Percentiles rank a stretch among this genome's conserved stretches.
Evolutionary conservation across 192 early-diverging fungal genomes (phyloP).

Genomic region (Pecoramyces ruminantium): DNA sequence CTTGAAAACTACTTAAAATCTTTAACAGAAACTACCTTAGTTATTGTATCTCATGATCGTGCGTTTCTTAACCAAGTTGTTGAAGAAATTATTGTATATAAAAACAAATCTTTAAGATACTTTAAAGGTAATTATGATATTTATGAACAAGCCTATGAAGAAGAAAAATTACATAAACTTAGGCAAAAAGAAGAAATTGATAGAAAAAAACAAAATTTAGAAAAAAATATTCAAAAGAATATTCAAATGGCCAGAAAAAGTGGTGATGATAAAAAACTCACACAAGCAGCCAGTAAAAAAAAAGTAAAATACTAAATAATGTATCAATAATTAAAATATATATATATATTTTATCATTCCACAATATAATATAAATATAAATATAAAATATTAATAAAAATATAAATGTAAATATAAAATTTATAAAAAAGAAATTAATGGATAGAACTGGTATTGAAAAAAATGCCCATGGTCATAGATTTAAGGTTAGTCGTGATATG

Average conservation of each 20-base stretch:
- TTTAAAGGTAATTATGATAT: slow-evolving; percentile 66
- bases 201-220: not conserved
- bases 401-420: too few species aligned
- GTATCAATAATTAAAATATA: too few species aligned
- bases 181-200: slow-evolving; percentile 45
- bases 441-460: not conserved
- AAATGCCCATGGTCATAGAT: not conserved
- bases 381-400: too few species aligned
- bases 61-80: slow-evolving; percentile 65
- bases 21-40: slow-evolving; percentile 44
- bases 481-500: not conserved
- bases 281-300: slow-evolving; percentile 53
- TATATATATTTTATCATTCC: too few species aligned
- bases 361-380: too few species aligned
- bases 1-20: slow-evolving; percentile 56
- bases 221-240: slow-evolving; percentile 44
- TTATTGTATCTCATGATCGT: slow-evolving; percentile 82
- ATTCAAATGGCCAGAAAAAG: slow-evolving; percentile 49
- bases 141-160: not conserved
- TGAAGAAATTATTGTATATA: slow-evolving; percentile 56
- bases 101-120: slow-evolving; percentile 53
- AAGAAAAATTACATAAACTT: slow-evolving; percentile 48
- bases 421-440: not conserved
- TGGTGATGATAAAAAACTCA: slow-evolving; percentile 69
- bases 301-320: too few species aligned